Evolutionary conservation across 2,329 filamentous ascomycete genomes (phyloP), one percentile per base, ranked within the genome.

Genomic region (Exophiala viscosa): DNA sequence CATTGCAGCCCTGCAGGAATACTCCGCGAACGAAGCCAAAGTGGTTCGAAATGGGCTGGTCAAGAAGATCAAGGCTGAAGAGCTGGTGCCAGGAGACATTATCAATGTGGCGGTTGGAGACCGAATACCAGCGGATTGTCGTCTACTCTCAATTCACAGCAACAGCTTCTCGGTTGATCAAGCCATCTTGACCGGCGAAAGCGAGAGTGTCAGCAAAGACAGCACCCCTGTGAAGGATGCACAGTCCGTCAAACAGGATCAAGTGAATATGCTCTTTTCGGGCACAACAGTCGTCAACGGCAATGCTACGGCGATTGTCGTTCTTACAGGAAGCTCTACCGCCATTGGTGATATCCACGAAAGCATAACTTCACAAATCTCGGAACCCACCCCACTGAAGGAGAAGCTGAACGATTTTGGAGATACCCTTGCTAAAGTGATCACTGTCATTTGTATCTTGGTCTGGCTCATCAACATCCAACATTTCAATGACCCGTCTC

Each of bases 401-500:
- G 90, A 99, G 78, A 99, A 99, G 78, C 81, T 99, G 58, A 96
- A 99, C 70, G 90, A 97, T 66, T 99, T 99, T 68, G 95, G 93
- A 59, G 93, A 99, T 73, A 86, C 82, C 68, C 79, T 99, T 58
- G 95, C 95, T 64, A 99, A 97, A 79, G 93, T 97, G 57, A 99
- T 99, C 62, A 97, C 92, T 5, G 87, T 91, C 57, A 99, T 99
- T 66, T 99, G 95, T 72, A 78, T 97, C 60, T 76, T 96, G 52
- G 93, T 99, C 64, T 99, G 93, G 93, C 78, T 97, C 55, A 99
- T 99, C 79, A 99, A 99, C 75, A 89, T 97, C 62, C 86, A 89
- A 66, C 90, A 99, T 76, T 99, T 99, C 79, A 93, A 84, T 67
- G 93, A 99, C 66, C 90, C 91, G 23, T 87, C 88, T 60, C 92